Conservation (phyloP, 176 grass and related monocot species). For the Dactylis glomerata region DNA sequence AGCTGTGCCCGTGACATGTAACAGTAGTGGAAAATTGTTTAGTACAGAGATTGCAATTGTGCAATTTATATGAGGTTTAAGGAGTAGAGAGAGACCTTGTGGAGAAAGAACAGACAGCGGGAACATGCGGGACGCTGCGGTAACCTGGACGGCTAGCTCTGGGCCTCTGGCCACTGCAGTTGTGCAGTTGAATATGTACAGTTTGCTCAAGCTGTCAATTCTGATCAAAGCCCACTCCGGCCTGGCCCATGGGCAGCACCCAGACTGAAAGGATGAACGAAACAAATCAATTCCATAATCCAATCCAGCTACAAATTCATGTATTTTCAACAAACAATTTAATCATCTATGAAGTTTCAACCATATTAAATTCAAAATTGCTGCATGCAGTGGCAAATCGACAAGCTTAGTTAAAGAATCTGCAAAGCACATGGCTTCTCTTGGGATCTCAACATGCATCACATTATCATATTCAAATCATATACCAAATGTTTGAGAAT, state of each 20-base stretch:
- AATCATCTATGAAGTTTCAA: not conserved
- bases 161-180: too few relatives aligned
- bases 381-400: not conserved
- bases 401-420: not conserved
- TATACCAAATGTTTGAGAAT: not conserved
- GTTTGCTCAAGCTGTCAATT: not conserved
- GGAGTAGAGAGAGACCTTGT: not conserved
- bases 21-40: not conserved
- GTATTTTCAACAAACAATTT: not conserved
- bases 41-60: not conserved
- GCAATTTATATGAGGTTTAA: not conserved
- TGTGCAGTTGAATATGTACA: too few relatives aligned
- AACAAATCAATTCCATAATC: not conserved
- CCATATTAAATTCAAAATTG: not conserved
- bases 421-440: not conserved
- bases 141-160: not conserved
- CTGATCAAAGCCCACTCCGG: not conserved
- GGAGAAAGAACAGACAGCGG: not conserved
- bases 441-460: not conserved
- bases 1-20: not conserved
- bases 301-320: not conserved
- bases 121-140: not conserved
- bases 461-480: not conserved
- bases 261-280: not conserved
- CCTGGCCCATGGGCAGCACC: not conserved